Conservation (phyloP, 257 asterid genomes). For the Solanum pinnatisectum region DNA sequence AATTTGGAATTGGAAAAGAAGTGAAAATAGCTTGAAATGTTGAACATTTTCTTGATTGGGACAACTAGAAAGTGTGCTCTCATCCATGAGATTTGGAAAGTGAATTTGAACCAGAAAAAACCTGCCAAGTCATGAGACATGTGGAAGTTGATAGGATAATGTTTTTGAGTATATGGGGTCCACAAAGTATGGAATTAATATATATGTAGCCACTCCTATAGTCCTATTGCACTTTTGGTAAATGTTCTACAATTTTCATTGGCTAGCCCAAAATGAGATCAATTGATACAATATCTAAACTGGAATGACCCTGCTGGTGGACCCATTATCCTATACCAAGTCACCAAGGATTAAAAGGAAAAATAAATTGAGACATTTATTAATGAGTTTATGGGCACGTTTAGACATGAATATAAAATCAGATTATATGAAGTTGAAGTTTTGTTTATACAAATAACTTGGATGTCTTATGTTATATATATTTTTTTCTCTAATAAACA, state of each 20-base stretch:
- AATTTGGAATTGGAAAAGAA: neutral
- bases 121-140: constrained; percentile 25
- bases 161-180: constrained; percentile 27
- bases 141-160: constrained; percentile 56
- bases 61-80: constrained; percentile 1
- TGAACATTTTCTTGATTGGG: neutral
- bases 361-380: neutral
- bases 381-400: accelerated
- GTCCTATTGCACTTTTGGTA: neutral
- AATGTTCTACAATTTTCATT: neutral
- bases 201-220: constrained; percentile 18
- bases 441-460: accelerated
- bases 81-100: constrained; percentile 38
- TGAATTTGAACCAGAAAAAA: constrained; percentile 32
- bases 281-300: neutral
- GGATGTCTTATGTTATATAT: neutral
- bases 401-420: neutral
- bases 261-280: neutral
- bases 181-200: neutral
- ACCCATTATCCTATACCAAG: neutral
- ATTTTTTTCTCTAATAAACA: neutral
- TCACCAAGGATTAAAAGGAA: neutral
- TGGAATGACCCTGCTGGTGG: neutral
- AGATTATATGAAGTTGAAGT: neutral
- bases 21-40: neutral